A percentile compares a stretch with the other conserved stretches of the same genome.
Conservation (phyloP, 2,329 filamentous ascomycete species). For the Trematosphaeria pertusa region DNA sequence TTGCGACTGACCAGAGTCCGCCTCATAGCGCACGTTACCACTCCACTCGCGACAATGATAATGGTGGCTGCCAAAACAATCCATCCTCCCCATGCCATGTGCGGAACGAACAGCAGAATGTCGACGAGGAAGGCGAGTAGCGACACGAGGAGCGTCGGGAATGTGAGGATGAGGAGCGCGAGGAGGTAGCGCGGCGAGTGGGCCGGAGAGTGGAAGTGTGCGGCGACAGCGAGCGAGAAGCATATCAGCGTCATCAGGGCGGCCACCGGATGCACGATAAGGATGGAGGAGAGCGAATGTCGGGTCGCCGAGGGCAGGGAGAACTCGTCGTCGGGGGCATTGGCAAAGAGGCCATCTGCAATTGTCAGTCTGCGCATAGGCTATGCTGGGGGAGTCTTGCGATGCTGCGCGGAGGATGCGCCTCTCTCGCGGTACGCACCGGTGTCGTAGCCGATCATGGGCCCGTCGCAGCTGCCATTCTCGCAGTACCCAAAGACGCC, state of each 20-base stretch:
- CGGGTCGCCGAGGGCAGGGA: conserved; percentile 69
- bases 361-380: conserved; percentile 16
- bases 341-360: conserved; percentile 57
- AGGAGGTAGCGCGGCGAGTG: conserved; percentile 91
- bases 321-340: conserved; percentile 60
- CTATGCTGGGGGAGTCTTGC: neutral
- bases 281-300: conserved; percentile 79
- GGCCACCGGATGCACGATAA: conserved; percentile 92
- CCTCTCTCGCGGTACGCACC: conserved; percentile 62
- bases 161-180: conserved; percentile 81
- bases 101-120: conserved; percentile 91
- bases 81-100: conserved; percentile 93
- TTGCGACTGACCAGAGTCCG: conserved; percentile 90
- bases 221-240: conserved; percentile 77
- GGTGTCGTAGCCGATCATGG: conserved; percentile 85
- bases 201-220: conserved; percentile 85
- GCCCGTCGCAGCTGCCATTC: conserved; percentile 68
- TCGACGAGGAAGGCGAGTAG: conserved; percentile 91
- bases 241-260: conserved; percentile 85
- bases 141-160: conserved; percentile 83
- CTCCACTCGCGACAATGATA: conserved; percentile 77
- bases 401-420: neutral
- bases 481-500: conserved; percentile 93
- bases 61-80: conserved; percentile 90
- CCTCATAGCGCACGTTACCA: conserved; percentile 94